Conservation (phyloP, 768 basidiomycete genomes). For the Tephrocybe sp. region DNA sequence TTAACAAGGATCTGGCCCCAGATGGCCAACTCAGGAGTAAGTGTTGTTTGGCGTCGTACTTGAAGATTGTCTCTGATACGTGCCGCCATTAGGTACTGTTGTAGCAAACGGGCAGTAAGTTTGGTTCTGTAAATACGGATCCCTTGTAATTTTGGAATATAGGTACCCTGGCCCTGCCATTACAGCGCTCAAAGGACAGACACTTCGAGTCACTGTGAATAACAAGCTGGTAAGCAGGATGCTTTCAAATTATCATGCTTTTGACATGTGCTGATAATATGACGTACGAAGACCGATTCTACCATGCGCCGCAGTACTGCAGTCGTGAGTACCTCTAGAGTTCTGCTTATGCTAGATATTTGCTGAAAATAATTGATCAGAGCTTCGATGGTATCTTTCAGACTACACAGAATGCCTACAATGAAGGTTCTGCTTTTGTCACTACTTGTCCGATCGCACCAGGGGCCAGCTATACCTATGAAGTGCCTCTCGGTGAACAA, state of each 20-base stretch:
- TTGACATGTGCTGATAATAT: background rate
- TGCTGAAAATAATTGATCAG: constrained; percentile 1
- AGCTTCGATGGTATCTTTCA: constrained; percentile 30
- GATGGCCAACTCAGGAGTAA: constrained; percentile 38
- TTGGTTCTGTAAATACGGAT: background rate
- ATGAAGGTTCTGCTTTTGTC: constrained; percentile 40
- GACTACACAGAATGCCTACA: constrained; percentile 19
- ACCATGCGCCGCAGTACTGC: constrained; percentile 30
- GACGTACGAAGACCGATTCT: constrained; percentile 24
- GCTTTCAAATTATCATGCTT: background rate
- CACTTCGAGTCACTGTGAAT: constrained; percentile 41
- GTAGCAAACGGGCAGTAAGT: constrained; percentile 24
- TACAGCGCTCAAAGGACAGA: constrained; percentile 39
- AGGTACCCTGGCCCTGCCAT: constrained; percentile 50
- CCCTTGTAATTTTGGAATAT: background rate
- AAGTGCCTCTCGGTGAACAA: constrained; percentile 34
- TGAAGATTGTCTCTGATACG: no score
- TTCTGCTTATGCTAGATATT: background rate
- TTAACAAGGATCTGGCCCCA: constrained; percentile 40
- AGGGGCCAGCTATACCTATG: constrained; percentile 35
- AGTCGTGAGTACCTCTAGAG: constrained; percentile 18
- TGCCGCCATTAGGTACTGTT: constrained; percentile 25
- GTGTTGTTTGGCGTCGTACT: background rate
- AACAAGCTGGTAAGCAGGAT: constrained; percentile 36
- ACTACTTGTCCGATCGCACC: constrained; percentile 45